A percentile compares a stretch with the other conserved stretches of the same genome.
Conservation (phyloP, 306 rosid species). For the Spatholobus suberectus region DNA sequence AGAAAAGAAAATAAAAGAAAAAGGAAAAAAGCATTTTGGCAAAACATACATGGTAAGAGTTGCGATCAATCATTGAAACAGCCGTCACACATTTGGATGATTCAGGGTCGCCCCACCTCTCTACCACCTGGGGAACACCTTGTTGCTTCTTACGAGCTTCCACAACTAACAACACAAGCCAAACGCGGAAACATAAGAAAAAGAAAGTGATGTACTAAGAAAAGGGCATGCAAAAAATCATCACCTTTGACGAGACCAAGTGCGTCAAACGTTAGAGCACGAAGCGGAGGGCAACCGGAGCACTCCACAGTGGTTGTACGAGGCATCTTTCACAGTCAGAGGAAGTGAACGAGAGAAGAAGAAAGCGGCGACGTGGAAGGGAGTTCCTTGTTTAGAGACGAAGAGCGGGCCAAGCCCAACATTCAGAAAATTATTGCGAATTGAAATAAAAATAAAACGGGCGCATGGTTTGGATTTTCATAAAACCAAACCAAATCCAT, state of each 20-base stretch:
- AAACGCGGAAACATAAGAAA: not conserved
- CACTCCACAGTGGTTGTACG: constrained; percentile 78
- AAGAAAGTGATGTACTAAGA: not conserved
- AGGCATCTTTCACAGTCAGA: constrained; percentile 64
- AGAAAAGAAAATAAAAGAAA: no score
- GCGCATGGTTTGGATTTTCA: no score
- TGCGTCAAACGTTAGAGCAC: constrained; percentile 85
- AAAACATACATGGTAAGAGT: constrained; percentile 64
- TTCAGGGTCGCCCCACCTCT: constrained; percentile 88
- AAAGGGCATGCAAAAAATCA: not conserved
- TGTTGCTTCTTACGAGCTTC: constrained; percentile 70
- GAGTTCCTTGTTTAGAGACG: no score
- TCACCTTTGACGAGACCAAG: constrained; percentile 94
- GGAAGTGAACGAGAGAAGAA: not conserved
- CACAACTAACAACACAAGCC: constrained; percentile 54
- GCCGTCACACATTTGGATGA: constrained; percentile 64
- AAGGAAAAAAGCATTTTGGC: no score
- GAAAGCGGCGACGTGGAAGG: not conserved
- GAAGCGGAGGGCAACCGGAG: constrained; percentile 85
- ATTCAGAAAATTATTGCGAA: no score
- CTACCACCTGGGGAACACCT: constrained; percentile 66
- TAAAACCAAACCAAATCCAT: no score
- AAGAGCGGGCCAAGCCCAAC: no score
- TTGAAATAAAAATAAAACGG: no score
- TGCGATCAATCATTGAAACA: constrained; percentile 67